Base-by-base conservation (phyloP, 2,329 filamentous ascomycete species). In the Xylaria arbuscula region DNA sequence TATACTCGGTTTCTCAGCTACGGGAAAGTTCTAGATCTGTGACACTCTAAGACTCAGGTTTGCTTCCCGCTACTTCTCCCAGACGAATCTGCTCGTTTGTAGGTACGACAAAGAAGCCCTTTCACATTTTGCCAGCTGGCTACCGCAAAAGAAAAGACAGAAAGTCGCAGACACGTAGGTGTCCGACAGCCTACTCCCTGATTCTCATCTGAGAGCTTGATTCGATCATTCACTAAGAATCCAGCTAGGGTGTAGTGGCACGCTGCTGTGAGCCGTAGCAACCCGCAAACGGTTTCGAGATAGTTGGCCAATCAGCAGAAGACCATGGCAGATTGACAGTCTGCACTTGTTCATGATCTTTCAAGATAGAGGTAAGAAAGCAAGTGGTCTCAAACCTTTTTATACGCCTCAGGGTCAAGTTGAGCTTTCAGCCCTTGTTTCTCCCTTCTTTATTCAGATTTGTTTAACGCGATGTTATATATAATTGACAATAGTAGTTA, bases 251-350 rank as follows among this genome's bases (percentile, higher is more conserved):
- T 60, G n/a, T n/a, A 13, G 56, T 61, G 38, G 32, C 51, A 61
- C 34, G 34, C 17, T 38, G 24, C 53, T 19, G 45, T 40, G 17
- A 10, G 56, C 56, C 24, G 54, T 10, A 50, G 13, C 32, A 55
- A 53, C 61, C 50, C 40, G 11, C 64, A 63, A 61, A 64, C 55
- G 36, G 36, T 47, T 1, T 50, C 7, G 32, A 10, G 17, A 36
- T 36, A 13, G 19, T 42, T 48, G n/a, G 34, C 47, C n/a, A 59
- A 60, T 57, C n/a, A 38, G n/a, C 11, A 17, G 34, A 50, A 19
- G 13, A 2, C 6, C 9, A 45, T 54, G 19, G 9, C 3, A 22
- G 2, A n/a, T 59, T 11, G 15, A 28, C 11, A 13, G 15, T n/a
- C 17, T 17, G 28, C 7, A 32, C 54, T 48, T 47, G 5, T 45